phyloP scores from a whole-genome alignment of 345 rosid species.

The Camelina laxa region DNA sequence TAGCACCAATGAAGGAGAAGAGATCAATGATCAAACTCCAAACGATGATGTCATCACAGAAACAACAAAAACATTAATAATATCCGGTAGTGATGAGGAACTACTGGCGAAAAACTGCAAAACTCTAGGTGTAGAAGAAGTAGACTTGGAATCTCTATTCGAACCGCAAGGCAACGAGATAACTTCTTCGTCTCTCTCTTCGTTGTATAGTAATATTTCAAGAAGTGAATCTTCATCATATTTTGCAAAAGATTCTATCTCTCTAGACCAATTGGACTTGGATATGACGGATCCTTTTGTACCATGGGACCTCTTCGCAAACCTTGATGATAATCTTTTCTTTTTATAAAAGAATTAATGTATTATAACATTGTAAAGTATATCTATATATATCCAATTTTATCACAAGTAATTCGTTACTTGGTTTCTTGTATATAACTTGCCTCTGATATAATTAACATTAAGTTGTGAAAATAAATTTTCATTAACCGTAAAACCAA shows the following conservation, averaged over 20 bases:
- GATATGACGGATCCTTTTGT: slow-evolving; percentile 64
- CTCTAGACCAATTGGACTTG: slow-evolving; percentile 54
- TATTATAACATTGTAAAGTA: slow-evolving; percentile 24
- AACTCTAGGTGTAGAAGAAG: slow-evolving; percentile 44
- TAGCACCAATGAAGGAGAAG: slow-evolving; percentile 38
- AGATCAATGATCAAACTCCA: slow-evolving; percentile 35
- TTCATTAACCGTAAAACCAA: too few relatives aligned
- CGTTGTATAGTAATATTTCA: slow-evolving; percentile 35
- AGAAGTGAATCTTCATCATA: slow-evolving; percentile 44
- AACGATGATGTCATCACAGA: slow-evolving; percentile 31
- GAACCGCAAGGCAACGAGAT: slow-evolving; percentile 46
- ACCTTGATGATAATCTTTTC: slow-evolving; percentile 51
- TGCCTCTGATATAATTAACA: too few relatives aligned
- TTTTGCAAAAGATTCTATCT: slow-evolving; percentile 43
- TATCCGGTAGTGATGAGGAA: slow-evolving; percentile 29
- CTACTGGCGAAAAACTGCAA: slow-evolving; percentile 48
- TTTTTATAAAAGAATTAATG: slow-evolving; percentile 37
- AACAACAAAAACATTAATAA: slow-evolving; percentile 13
- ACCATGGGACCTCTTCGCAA: slow-evolving; percentile 62
- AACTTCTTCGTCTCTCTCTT: slow-evolving; percentile 47
- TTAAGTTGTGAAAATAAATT: too few relatives aligned
- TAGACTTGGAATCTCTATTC: slow-evolving; percentile 46
- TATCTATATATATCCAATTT: slow-evolving; percentile 3
- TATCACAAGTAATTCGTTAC: slow-evolving; percentile 8
- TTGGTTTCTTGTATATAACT: slow-evolving; percentile 31